phyloP scores from a whole-genome alignment of 148 eudicot species.

The Pouteria glomerata region DNA sequence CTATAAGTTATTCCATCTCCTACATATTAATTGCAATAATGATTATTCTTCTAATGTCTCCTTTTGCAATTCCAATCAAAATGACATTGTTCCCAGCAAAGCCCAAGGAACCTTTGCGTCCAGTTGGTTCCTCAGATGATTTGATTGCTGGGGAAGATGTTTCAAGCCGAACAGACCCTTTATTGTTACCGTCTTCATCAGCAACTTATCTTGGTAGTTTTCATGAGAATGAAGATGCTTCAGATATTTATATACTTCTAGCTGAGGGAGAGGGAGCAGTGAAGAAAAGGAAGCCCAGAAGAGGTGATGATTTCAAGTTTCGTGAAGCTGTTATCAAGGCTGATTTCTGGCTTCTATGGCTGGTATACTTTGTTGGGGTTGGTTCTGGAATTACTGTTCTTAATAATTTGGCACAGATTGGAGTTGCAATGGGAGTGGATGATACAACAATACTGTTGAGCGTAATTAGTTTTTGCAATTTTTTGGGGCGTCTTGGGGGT shows the following conservation, averaged over 20 bases:
- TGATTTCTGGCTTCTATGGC: conserved; percentile 91
- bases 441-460: conserved; percentile 67
- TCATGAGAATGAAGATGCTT: conserved; percentile 45
- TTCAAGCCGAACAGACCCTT: conserved; percentile 25
- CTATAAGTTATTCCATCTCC: conserved; percentile 37
- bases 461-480: conserved; percentile 73
- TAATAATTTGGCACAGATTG: conserved; percentile 88
- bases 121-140: conserved; percentile 35
- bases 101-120: conserved; percentile 20
- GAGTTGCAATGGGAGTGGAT: conserved; percentile 47
- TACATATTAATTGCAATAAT: conserved; percentile 55
- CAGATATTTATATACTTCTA: conserved; percentile 64
- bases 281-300: conserved; percentile 70
- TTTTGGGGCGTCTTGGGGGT: conserved; percentile 77
- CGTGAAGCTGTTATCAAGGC: conserved; percentile 74
- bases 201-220: conserved; percentile 30
- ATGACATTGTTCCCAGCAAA: conserved; percentile 75
- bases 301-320: conserved; percentile 85
- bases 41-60: conserved; percentile 72
- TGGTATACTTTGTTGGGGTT: conserved; percentile 76
- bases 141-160: conserved; percentile 23
- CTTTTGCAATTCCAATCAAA: conserved; percentile 76
- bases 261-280: conserved; percentile 86
- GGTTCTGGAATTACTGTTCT: conserved; percentile 86
- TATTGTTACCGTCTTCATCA: conserved; percentile 44